Evolutionary conservation across 2,329 filamentous ascomycete species (phyloP).

Genomic region (Aspergillus pseudoviridinutans): DNA sequence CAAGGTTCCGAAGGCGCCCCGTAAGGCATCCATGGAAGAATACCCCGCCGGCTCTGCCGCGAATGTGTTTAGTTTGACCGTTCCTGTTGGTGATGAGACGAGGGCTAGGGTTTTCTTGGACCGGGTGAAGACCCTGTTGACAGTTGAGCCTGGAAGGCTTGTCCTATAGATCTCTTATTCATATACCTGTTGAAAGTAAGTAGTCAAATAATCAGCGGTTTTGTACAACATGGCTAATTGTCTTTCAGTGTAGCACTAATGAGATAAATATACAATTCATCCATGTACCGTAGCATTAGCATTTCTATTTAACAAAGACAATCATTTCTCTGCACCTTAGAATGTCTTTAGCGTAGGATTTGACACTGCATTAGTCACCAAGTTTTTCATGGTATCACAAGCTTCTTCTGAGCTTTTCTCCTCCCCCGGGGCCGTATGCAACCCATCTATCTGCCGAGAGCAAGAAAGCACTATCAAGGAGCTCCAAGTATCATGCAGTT

Average conservation of each 20-base stretch:
- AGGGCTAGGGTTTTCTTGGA: conserved; percentile 78
- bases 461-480: not conserved
- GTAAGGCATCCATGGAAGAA: conserved; percentile 21
- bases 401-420: not conserved
- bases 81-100: conserved; percentile 75
- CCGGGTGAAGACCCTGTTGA: conserved; percentile 77
- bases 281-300: not conserved
- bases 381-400: not conserved
- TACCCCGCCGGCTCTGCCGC: conserved; percentile 50
- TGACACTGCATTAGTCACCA: not conserved
- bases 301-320: not conserved
- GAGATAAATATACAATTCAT: not conserved
- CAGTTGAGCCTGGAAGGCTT: conserved; percentile 72
- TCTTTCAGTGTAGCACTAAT: not conserved
- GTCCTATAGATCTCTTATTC: conserved; percentile 46
- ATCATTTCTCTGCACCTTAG: not conserved
- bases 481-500: not conserved
- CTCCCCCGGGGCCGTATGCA: not conserved
- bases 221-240: not conserved
- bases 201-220: not conserved
- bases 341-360: not conserved
- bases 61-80: conserved; percentile 78
- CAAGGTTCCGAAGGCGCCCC: conserved; percentile 33
- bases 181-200: not conserved
- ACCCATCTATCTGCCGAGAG: not conserved